These are phyloP conservation scores for Penicillium thymicola DNA, from an alignment of 2,329 filamentous ascomycete species.

Conservation along the genomic window DNA sequence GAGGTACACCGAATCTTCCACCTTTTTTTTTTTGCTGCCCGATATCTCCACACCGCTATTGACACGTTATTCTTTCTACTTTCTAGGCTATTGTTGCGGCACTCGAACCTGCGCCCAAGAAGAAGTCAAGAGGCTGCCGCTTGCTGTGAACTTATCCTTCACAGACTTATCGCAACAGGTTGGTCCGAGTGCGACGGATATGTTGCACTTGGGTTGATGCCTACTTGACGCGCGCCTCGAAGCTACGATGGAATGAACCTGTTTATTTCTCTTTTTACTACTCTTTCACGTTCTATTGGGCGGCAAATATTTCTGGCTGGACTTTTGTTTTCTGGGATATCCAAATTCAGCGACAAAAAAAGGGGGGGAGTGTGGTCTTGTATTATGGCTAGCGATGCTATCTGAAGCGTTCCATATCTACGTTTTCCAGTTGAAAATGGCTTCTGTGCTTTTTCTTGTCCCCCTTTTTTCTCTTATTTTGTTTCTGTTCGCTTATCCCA, in stretches of 20 bases:
- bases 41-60: neutral
- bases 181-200: conserved; percentile 5
- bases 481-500: conserved; percentile 7
- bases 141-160: conserved; percentile 55
- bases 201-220: conserved; percentile 6
- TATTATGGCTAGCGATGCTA: conserved; percentile 18
- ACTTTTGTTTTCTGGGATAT: conserved; percentile 15
- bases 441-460: conserved; percentile 3
- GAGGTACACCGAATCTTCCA: conserved; percentile 62
- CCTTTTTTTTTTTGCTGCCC: conserved; percentile 1
- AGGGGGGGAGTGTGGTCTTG: conserved; percentile 1
- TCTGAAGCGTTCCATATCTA: conserved; percentile 14
- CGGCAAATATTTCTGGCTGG: conserved; percentile 13
- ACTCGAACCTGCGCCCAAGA: conserved; percentile 81
- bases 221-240: conserved; percentile 9
- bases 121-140: conserved; percentile 66
- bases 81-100: conserved; percentile 88
- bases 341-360: conserved; percentile 9
- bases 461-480: neutral
- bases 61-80: conserved; percentile 8
- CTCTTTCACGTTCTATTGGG: conserved; percentile 11
- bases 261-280: conserved; percentile 19
- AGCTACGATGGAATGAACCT: conserved; percentile 30
- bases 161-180: conserved; percentile 13
- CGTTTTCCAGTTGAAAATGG: conserved; percentile 9